Evolutionary conservation across 2,329 filamentous ascomycete genomes (phyloP).

Genomic region (Alternaria incomplexa): DNA sequence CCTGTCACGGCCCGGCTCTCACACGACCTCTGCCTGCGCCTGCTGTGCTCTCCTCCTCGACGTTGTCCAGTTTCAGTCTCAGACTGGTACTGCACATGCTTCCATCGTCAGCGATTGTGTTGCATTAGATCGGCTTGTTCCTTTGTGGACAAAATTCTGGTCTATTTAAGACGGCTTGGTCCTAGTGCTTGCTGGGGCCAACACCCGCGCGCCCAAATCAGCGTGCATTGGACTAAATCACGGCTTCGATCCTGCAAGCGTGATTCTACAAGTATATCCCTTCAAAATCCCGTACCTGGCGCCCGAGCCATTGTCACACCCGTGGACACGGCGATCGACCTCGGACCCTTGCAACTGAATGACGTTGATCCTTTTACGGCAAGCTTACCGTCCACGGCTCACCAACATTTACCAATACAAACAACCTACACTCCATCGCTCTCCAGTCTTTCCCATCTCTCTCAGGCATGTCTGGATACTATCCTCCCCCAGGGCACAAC

Average conservation of each 20-base stretch:
- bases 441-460: constrained; percentile 18
- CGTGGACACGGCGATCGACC: constrained; percentile 40
- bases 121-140: constrained; percentile 34
- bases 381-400: constrained; percentile 24
- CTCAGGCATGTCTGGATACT: constrained; percentile 48
- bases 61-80: constrained; percentile 45
- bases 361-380: constrained; percentile 46
- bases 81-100: constrained; percentile 39
- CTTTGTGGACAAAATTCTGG: constrained; percentile 28
- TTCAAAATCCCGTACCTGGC: constrained; percentile 33
- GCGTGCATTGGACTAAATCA: constrained; percentile 32
- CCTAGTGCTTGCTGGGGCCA: constrained; percentile 43
- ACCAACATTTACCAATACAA: constrained; percentile 26
- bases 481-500: constrained; percentile 39
- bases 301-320: constrained; percentile 36
- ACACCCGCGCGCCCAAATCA: constrained; percentile 37
- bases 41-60: constrained; percentile 42
- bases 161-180: constrained; percentile 43
- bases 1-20: constrained; percentile 35
- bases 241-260: constrained; percentile 25
- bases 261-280: constrained; percentile 21
- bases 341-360: constrained; percentile 45
- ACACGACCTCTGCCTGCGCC: constrained; percentile 38
- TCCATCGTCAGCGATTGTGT: constrained; percentile 36
- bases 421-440: constrained; percentile 25